A percentile compares a stretch with the other conserved stretches of the same genome.
phyloP scores from a whole-genome alignment of 164 flowering plant genomes.

The Annona squamosa region DNA sequence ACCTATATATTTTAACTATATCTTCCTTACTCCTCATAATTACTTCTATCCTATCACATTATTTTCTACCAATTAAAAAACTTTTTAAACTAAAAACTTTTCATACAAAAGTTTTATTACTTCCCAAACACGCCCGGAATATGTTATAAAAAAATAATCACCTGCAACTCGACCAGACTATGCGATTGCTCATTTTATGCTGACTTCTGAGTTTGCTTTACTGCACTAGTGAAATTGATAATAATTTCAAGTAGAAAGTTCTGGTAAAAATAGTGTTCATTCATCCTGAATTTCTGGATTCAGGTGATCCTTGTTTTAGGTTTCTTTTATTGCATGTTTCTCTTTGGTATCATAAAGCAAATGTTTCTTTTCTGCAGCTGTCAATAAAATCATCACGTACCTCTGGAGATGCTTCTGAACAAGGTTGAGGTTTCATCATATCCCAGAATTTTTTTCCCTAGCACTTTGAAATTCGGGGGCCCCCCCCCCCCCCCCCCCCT shows the following conservation, averaged over 20 bases:
- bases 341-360: background rate
- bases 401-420: conserved; percentile 57
- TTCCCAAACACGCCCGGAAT: too few species aligned
- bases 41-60: too few species aligned
- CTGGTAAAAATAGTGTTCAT: background rate
- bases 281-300: background rate
- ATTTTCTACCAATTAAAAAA: too few species aligned
- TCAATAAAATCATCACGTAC: conserved; percentile 49
- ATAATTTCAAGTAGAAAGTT: background rate
- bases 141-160: too few species aligned
- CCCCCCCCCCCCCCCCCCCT: too few species aligned
- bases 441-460: conserved; percentile 11
- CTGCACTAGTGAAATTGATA: background rate
- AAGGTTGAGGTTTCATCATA: conserved; percentile 52
- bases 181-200: background rate
- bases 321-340: background rate
- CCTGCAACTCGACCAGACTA: too few species aligned
- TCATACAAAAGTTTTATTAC: too few species aligned
- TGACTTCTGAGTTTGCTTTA: background rate
- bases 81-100: too few species aligned
- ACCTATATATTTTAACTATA: too few species aligned
- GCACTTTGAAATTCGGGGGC: background rate
- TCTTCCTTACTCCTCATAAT: too few species aligned
- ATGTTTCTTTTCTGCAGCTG: conserved; percentile 46
- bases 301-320: background rate